Evolutionary conservation across 805 yeast genomes (phyloP), one percentile per base, ranked within the genome.

Genomic region (Wickerhamomyces ciferrii): DNA sequence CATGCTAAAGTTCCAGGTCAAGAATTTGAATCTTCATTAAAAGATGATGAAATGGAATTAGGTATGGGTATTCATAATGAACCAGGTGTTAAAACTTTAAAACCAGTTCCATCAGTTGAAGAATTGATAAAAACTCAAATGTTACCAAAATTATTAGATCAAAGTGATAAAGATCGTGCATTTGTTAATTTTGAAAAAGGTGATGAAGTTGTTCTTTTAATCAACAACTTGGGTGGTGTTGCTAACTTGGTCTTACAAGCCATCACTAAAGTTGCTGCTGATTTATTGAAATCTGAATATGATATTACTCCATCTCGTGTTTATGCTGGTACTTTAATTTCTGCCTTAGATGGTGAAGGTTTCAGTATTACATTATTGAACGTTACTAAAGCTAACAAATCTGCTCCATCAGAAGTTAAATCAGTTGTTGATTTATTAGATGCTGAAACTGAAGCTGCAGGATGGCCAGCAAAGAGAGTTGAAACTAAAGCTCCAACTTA

Each of bases 61-160:
- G 98, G 98, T 24, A 84, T 91, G 82, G 98, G 98, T 40, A 91
- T 91, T 50, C 98, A 91, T 66, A 91, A 91, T 59, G 98, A 91
- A 63, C 94, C 96, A 1, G 97, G 97, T 50, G 82, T 82, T 48
- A 72, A 76, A 58, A 58, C 66, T 15, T 52, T 72, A 21, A 67
- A 68, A 17, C 74, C 74, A 44, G 79, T 91, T 54, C 97, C 97
- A 23, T 62, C 78, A 0, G 78, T 88, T 43, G 83, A 79, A 17
- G 76, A 76, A 0, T 67, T 92, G 29, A 70, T 81, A 41, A 62
- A 74, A 25, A 69, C 72, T 23, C 71, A 78, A 27, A 72, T 92
- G 71, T 74, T 84, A 44, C 71, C 81, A 40, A 79, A 79, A 57
- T 66, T 91, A 48, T 59, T 86, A 32, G 82, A 82, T 46, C 64